A percentile compares a stretch with the other conserved stretches of the same genome.
phyloP scores from a whole-genome alignment of 2,329 filamentous ascomycete species.

The Aspergillus fijiensis region DNA sequence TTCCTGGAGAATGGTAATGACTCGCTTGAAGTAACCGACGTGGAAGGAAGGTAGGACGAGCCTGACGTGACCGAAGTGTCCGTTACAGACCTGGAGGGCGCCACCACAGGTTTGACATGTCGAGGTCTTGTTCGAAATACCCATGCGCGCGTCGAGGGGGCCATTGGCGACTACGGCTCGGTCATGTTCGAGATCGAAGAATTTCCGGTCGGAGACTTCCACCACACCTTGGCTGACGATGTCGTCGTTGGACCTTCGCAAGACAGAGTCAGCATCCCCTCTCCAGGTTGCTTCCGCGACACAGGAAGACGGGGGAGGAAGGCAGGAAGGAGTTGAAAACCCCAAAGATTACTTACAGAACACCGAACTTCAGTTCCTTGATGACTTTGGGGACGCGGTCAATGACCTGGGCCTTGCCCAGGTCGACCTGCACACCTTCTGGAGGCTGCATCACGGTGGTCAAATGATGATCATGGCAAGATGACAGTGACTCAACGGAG shows the following conservation, averaged over 20 bases:
- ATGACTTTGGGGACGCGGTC: constrained; percentile 89
- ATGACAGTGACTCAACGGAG: constrained; percentile 25
- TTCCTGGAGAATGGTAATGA: constrained; percentile 86
- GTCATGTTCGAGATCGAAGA: constrained; percentile 84
- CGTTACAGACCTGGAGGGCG: constrained; percentile 79
- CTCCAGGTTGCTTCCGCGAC: not conserved
- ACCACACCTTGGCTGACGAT: constrained; percentile 94
- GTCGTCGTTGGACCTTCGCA: constrained; percentile 75
- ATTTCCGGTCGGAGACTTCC: constrained; percentile 87
- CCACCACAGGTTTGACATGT: constrained; percentile 81
- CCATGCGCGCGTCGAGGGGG: constrained; percentile 82
- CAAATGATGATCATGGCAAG: constrained; percentile 40
- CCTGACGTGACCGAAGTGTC: constrained; percentile 92
- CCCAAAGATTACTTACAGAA: constrained; percentile 61
- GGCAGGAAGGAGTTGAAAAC: not conserved
- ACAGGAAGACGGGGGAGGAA: not conserved
- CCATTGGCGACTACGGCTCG: constrained; percentile 77
- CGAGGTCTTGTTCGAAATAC: constrained; percentile 80
- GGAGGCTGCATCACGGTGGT: constrained; percentile 42
- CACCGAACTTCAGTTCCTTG: constrained; percentile 89
- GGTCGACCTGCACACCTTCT: constrained; percentile 48
- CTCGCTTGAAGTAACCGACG: constrained; percentile 91
- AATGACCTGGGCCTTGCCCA: constrained; percentile 80
- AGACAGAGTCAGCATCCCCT: not conserved
- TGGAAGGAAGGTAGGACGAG: constrained; percentile 91